phyloP scores from a whole-genome alignment of 805 yeast species.

The Lachancea nothofagi region DNA sequence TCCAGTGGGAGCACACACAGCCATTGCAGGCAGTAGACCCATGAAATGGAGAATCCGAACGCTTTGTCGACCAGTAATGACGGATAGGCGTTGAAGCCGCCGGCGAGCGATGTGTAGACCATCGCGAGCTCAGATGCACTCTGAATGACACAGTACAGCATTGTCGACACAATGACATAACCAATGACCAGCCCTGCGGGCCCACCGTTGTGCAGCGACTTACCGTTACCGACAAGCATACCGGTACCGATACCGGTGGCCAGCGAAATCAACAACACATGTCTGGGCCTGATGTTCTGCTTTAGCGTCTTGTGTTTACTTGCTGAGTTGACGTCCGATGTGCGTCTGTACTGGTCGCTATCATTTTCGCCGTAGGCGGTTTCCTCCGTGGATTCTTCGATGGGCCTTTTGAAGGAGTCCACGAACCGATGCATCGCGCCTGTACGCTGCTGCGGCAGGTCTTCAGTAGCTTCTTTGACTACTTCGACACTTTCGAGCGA shows the following conservation, averaged over 20 bases:
- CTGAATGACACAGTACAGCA: slow-evolving; percentile 54
- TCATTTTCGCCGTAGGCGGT: slow-evolving; percentile 1
- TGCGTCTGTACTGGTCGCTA: slow-evolving; percentile 1
- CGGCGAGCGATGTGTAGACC: slow-evolving; percentile 50
- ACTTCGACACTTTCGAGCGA: slow-evolving; percentile 6
- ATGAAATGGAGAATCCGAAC: slow-evolving; percentile 53
- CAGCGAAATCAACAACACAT: slow-evolving; percentile 69
- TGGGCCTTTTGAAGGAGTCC: slow-evolving; percentile 23
- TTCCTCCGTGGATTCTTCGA: slow-evolving; percentile 6
- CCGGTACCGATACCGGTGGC: slow-evolving; percentile 87
- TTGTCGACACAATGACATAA: slow-evolving; percentile 49
- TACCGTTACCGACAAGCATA: slow-evolving; percentile 52
- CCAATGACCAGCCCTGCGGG: slow-evolving; percentile 50
- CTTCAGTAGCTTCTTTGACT: slow-evolving; percentile 1
- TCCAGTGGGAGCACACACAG: slow-evolving; percentile 56
- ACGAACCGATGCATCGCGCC: slow-evolving; percentile 14
- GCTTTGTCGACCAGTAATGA: slow-evolving; percentile 50
- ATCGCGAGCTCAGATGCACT: slow-evolving; percentile 65
- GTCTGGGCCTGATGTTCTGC: slow-evolving; percentile 38
- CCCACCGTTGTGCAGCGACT: slow-evolving; percentile 41
- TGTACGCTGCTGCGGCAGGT: neutral
- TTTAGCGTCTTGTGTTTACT: slow-evolving; percentile 19
- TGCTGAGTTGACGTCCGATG: slow-evolving; percentile 1
- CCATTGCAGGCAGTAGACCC: slow-evolving; percentile 64
- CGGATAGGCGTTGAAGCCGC: slow-evolving; percentile 60